Evolutionary conservation across 108 stramenopile genomes (phyloP), one percentile per base, ranked within the genome.

Genomic region (Cyclotella baltica): DNA sequence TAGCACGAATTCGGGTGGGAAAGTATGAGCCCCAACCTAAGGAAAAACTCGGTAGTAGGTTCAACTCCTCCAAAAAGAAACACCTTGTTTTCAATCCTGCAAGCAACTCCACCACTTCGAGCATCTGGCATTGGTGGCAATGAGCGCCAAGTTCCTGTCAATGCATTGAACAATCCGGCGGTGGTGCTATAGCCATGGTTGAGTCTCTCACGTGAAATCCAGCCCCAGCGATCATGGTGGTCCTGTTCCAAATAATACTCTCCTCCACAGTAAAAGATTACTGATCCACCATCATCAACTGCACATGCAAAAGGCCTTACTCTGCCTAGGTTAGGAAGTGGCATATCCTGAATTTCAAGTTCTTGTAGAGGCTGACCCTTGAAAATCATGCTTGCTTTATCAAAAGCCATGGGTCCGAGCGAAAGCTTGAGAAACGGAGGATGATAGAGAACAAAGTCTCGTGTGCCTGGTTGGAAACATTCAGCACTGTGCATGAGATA

Each of bases 271-370:
- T 55, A 55, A 55, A 55, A 55, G 23, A 55, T 55, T 23, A 8
- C 23, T 55, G 53, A 55, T 55, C 53, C 53, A 19, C 15, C 6
- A 55, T 55, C 53, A 55, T 55, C 20, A n/a, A n/a, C 53, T 55
- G 53, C 19, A 55, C 53, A 55, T 10, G 20, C 53, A 55, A n/a
- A 23, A 23, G 53, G 53, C 19, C 20, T 55, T 8, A 55, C 20
- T n/a, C 53, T n/a, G 19, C 53, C 53, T n/a, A 55, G 20, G 20
- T n/a, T 23, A 6, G 23, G 53, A 8, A 8, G 22, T 55, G 19
- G 53, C 22, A n/a, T 8, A 23, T 55, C 20, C 6, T 55, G 10
- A n/a, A 55, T n/a, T 55, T n/a, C 23, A n/a, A 55, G 16, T 23
- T 55, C 53, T 55, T n/a, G 23, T 6, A n/a, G 23, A 6, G 53